Evolutionary conservation across 352 stramenopile species (phyloP).

Genomic region (Phytopythium sindhum): DNA sequence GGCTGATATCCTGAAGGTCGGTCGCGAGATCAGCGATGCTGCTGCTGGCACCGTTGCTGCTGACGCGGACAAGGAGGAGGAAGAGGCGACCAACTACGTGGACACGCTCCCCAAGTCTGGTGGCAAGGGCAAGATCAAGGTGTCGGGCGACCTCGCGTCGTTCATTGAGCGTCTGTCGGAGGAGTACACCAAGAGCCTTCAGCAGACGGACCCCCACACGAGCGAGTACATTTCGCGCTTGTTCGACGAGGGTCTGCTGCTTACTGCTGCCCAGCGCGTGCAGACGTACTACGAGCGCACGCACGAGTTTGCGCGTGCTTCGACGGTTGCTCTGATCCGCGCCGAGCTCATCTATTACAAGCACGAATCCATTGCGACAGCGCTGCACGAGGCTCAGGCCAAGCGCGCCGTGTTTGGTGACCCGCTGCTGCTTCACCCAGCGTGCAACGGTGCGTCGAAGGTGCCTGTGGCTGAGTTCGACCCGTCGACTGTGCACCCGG

Average conservation of each 20-base stretch:
- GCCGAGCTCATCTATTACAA: conserved; percentile 98
- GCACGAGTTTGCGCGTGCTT: conserved; percentile 70
- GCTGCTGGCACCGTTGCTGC: background rate
- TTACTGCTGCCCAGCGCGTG: conserved; percentile 81
- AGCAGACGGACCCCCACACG: conserved; percentile 95
- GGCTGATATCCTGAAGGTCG: conserved; percentile 75
- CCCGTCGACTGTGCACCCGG: conserved; percentile 66
- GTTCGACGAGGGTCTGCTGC: conserved; percentile 91
- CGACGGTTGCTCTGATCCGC: conserved; percentile 88
- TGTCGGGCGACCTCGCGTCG: conserved; percentile 82
- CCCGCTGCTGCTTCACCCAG: conserved; percentile 81
- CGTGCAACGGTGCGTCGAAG: conserved; percentile 62
- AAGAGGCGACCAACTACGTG: conserved; percentile 85
- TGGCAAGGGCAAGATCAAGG: conserved; percentile 80
- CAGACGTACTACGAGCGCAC: conserved; percentile 91
- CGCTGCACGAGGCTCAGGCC: conserved; percentile 68
- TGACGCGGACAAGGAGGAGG: conserved; percentile 71
- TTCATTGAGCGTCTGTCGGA: conserved; percentile 94
- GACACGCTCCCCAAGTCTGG: conserved; percentile 68
- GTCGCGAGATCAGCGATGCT: conserved; percentile 38
- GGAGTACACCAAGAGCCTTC: conserved; percentile 98
- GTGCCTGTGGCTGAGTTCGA: conserved; percentile 52
- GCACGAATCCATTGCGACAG: conserved; percentile 91
- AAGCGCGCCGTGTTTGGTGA: conserved; percentile 87
- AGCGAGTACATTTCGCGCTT: conserved; percentile 94